A percentile compares a stretch with the other conserved stretches of the same genome.
These are phyloP conservation scores for Ganoderma boninense DNA, from an alignment of 1,284 basidiomycete genomes.

Conservation along the genomic window DNA sequence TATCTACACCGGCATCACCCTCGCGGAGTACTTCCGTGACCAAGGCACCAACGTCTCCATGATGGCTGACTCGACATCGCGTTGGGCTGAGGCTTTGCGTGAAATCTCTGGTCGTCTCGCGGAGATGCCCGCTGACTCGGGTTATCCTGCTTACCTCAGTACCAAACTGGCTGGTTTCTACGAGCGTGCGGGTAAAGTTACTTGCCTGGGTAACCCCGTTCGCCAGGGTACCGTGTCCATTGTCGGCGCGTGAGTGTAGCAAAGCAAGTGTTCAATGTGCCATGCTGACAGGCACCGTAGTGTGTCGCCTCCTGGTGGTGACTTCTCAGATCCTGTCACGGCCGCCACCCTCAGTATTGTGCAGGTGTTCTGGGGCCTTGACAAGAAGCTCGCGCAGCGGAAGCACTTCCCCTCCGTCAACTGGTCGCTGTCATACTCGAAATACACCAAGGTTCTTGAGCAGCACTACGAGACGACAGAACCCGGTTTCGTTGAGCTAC, in stretches of 20 bases:
- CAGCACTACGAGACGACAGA: conserved; percentile 92
- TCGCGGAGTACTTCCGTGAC: conserved; percentile 99
- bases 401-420: conserved; percentile 99
- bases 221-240: conserved; percentile 96
- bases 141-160: conserved; percentile 97
- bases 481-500: conserved; percentile 93
- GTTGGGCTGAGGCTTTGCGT: conserved; percentile 99
- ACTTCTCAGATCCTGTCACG: conserved; percentile 99
- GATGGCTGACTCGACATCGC: conserved; percentile 99
- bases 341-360: conserved; percentile 98
- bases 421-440: conserved; percentile 99
- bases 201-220: conserved; percentile 89
- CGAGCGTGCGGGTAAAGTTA: conserved; percentile 98
- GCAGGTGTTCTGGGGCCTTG: conserved; percentile 97
- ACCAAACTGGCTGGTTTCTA: conserved; percentile 99
- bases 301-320: conserved; percentile 98
- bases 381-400: conserved; percentile 96
- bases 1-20: conserved; percentile 99
- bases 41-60: conserved; percentile 98
- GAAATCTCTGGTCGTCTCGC: conserved; percentile 99
- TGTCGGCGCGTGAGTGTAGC: conserved; percentile 89
- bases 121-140: conserved; percentile 99
- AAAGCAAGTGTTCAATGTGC: neutral
- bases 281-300: conserved; percentile 47
- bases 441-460: conserved; percentile 96